These are phyloP conservation scores for Solanum bulbocastanum DNA, from an alignment of 257 asterid genomes.

Conservation along the genomic window DNA sequence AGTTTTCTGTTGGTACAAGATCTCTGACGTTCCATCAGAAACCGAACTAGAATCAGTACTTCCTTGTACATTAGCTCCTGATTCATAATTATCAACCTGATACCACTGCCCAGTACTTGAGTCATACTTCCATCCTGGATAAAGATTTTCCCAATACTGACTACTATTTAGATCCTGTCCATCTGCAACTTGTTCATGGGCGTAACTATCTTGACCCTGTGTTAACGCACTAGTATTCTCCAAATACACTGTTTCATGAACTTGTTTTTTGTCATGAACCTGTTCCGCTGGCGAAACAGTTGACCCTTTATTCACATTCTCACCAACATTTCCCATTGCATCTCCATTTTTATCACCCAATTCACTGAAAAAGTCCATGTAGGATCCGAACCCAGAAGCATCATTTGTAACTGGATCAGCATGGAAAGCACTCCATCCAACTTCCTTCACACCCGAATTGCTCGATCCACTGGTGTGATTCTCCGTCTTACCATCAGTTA, in stretches of 20 bases:
- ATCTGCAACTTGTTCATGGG: conserved; percentile 33
- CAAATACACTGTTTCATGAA: conserved; percentile 14
- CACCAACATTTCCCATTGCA: not conserved
- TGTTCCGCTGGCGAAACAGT: conserved; percentile 19
- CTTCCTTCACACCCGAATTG: conserved; percentile 63
- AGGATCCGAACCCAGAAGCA: conserved; percentile 67
- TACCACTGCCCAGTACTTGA: conserved; percentile 74
- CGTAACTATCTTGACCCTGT: conserved; percentile 27
- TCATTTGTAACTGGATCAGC: conserved; percentile 31
- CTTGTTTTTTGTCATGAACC: conserved; percentile 13
- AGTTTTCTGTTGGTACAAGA: conserved; percentile 68
- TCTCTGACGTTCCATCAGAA: conserved; percentile 30
- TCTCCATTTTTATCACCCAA: conserved; percentile 45
- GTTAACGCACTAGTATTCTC: conserved; percentile 16
- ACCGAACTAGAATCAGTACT: conserved; percentile 6
- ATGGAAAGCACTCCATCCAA: conserved; percentile 81
- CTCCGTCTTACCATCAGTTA: conserved; percentile 10
- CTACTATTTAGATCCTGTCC: conserved; percentile 39
- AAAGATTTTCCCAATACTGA: conserved; percentile 69
- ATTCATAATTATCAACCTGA: conserved; percentile 52
- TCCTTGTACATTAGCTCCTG: conserved; percentile 23
- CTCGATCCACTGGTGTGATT: conserved; percentile 30
- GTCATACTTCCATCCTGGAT: conserved; percentile 92
- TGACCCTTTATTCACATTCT: conserved; percentile 13
- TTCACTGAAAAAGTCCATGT: conserved; percentile 69